Evolutionary conservation across 202 grass and related monocot genomes (phyloP).

Genomic region (Zizania palustris): DNA sequence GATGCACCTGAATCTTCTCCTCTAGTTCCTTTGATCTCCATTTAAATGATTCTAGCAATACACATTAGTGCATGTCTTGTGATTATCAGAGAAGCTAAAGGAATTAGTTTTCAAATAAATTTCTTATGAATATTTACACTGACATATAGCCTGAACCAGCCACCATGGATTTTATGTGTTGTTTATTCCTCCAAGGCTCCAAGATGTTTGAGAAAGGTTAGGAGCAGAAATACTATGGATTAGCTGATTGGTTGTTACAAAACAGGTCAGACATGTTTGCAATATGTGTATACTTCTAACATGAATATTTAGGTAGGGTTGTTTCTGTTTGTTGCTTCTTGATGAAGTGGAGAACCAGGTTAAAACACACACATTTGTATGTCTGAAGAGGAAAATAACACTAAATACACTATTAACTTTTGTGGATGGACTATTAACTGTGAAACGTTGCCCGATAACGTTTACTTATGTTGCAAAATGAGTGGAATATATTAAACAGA

Average conservation of each 20-base stretch:
- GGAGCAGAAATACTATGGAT: constrained; percentile 13
- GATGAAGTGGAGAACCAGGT: neutral
- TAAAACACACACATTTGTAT: neutral
- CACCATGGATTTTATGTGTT: constrained; percentile 17
- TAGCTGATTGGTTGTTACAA: constrained; percentile 23
- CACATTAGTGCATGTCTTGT: constrained; percentile 15
- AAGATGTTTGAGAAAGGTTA: constrained; percentile 13
- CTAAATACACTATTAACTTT: neutral
- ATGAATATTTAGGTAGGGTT: neutral
- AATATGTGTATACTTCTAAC: constrained; percentile 8
- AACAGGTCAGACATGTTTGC: neutral
- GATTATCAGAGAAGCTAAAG: constrained; percentile 16
- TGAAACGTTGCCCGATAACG: neutral
- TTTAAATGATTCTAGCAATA: neutral
- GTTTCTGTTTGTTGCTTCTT: neutral
- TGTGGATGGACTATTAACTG: constrained; percentile 2
- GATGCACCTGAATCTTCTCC: neutral
- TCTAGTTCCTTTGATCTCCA: constrained; percentile 25
- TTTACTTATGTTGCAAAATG: constrained; percentile 14
- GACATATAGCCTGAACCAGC: constrained; percentile 11
- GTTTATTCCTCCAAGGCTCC: constrained; percentile 5
- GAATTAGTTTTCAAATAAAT: neutral
- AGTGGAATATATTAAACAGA: neutral
- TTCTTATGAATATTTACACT: neutral
- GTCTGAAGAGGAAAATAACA: neutral